Base-by-base conservation (phyloP, 306 rosid species). In the Citrullus colocynthis region DNA sequence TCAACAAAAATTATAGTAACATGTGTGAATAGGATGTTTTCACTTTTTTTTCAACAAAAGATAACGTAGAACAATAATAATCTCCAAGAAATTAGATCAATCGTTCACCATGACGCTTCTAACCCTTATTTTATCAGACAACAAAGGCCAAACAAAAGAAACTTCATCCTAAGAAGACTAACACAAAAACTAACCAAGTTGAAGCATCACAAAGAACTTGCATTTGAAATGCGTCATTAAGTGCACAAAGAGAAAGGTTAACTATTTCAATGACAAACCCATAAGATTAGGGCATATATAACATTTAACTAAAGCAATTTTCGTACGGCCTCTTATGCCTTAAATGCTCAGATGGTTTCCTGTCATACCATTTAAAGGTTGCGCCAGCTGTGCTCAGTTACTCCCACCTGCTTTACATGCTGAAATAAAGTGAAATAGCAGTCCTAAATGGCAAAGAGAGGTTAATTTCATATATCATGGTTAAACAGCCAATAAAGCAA, bases 351-450 rank as follows among this genome's bases (percentile, higher is more conserved):
- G 86, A 88, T 86, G 79, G 84, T 79, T 83, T 95, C 97, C 97
- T 88, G 82, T 63, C 98, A 92, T 95, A 95, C 97, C 97, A 95
- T 95, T 92, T 85, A 74, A 91, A 84, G 11, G 92, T 81, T 88
- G 87, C 83, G 86, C 98, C 93, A 86, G 97, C 97, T 83, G 98
- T 83, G 98, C 96, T 89, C 91, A 86, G 88, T 80, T 67, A 76
- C 91, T 84, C 85, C 92, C 96, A 88, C 95, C 96, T 89, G 88
- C 97, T 64, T 88, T 90, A 84, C 82, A 78, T 76, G 96, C 96
- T 89, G 93, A 88, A 87, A 90, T 88, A 74, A 74, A 74, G 45
- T 74, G 84, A 86, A 88, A 88, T 89, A 88, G 90, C 86, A 80
- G 75, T 88, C 93, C 97, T 83, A 90, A 82, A 90, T 87, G 91